Evolutionary conservation across 202 grass and related monocot genomes (phyloP), one percentile per base, ranked within the genome.

Genomic region (Zizania palustris): DNA sequence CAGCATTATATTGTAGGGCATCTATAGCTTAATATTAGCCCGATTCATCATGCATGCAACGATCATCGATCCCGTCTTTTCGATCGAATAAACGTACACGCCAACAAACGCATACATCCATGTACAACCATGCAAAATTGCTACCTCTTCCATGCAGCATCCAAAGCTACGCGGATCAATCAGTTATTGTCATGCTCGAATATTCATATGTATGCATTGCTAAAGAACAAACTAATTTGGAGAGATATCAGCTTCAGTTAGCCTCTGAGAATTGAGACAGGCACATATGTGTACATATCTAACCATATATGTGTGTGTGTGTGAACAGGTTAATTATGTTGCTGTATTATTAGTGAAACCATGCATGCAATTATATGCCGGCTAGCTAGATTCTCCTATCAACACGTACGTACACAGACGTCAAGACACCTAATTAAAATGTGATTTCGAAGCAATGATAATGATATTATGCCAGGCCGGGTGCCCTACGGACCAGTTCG

Each of bases 391-490:
- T 85, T 79, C 60, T 49, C 61, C 5, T 3, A 35, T 67, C 67
- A 62, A 58, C 83, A 74, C 69, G 69, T 72, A 64, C 15, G n/a
- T 49, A 63, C 66, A 58, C 22, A 55, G n/a, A 54, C 50, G 51
- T 20, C 33, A 11, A 45, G 57, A n/a, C 67, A 38, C 46, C 55
- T 33, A 40, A 18, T 54, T 54, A 48, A 41, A 73, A 67, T 41
- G 67, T 46, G 75, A 72, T 40, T 60, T 57, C 50, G 0, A 41
- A 48, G 22, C 40, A 61, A 60, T 66, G 39, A 18, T 28, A 28
- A 28, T 28, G 28, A 28, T 28, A 28, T 28, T 28, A 28, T 64
- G 58, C 33, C 0, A 48, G 8, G n/a, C n/a, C n/a, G n/a, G 61
- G 20, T 72, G 35, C 35, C 34, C 37, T 9, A 40, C 34, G 14